phyloP scores from a whole-genome alignment of 2,329 filamentous ascomycete genomes.

The Talaromyces sp. region DNA sequence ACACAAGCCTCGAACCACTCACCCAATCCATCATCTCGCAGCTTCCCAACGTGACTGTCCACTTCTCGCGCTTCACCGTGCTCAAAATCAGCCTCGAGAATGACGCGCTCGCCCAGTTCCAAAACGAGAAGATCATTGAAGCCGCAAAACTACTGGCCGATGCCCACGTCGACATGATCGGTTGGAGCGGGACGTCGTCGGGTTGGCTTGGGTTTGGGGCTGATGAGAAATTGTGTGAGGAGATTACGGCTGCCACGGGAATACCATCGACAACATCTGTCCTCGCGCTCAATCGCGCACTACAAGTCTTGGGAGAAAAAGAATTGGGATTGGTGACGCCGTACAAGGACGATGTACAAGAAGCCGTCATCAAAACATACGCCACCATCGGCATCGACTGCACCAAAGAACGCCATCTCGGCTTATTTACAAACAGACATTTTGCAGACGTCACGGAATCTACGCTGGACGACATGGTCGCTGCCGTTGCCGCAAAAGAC shows the following conservation, averaged over 20 bases:
- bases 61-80: constrained; percentile 17
- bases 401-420: constrained; percentile 14
- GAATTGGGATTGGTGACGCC: constrained; percentile 16
- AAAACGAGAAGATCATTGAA: constrained; percentile 16
- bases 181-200: constrained; percentile 18
- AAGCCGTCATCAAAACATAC: constrained; percentile 14
- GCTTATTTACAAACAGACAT: constrained; percentile 3
- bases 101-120: constrained; percentile 14
- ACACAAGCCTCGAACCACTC: constrained; percentile 17
- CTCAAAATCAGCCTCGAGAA: constrained; percentile 17
- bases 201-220: constrained; percentile 17
- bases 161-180: constrained; percentile 18
- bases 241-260: constrained; percentile 15
- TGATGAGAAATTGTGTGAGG: constrained; percentile 11
- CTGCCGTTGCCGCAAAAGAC: constrained; percentile 3
- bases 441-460: constrained; percentile 13
- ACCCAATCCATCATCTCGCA: constrained; percentile 16
- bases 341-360: constrained; percentile 15
- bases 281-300: constrained; percentile 11
- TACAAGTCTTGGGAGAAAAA: not conserved
- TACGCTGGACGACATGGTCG: constrained; percentile 15
- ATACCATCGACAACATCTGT: constrained; percentile 17
- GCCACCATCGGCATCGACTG: constrained; percentile 14
- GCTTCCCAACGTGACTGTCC: constrained; percentile 14
- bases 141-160: constrained; percentile 11